Evolutionary conservation across 768 basidiomycete genomes (phyloP).

Genomic region (Cyathus striatus): DNA sequence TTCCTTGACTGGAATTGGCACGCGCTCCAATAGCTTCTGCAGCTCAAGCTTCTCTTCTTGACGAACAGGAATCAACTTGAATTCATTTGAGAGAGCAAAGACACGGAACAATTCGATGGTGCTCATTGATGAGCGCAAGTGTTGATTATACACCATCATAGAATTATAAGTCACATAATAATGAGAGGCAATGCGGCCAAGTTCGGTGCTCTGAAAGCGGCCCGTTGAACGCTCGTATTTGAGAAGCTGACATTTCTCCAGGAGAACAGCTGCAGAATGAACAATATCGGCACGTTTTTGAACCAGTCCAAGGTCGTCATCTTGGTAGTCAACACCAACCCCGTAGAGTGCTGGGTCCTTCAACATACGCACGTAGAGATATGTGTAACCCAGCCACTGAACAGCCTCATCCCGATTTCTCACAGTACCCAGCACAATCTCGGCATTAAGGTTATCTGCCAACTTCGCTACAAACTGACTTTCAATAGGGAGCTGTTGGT

Average conservation of each 20-base stretch:
- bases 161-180: constrained; percentile 94
- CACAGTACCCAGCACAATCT: constrained; percentile 92
- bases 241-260: constrained; percentile 92
- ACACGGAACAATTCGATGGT: constrained; percentile 90
- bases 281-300: constrained; percentile 94
- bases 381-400: constrained; percentile 95
- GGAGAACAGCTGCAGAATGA: constrained; percentile 87
- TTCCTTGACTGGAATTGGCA: constrained; percentile 97
- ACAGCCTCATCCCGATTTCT: constrained; percentile 96
- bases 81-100: constrained; percentile 93
- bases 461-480: constrained; percentile 89
- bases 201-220: constrained; percentile 87
- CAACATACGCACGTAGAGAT: constrained; percentile 91
- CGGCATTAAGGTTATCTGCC: constrained; percentile 95
- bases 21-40: constrained; percentile 84
- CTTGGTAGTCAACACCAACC: constrained; percentile 85
- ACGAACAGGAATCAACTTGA: constrained; percentile 84
- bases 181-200: constrained; percentile 91
- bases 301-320: constrained; percentile 74
- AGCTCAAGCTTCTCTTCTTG: constrained; percentile 91
- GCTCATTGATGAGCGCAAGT: constrained; percentile 82
- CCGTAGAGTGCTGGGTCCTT: constrained; percentile 83
- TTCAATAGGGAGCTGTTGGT: constrained; percentile 97
- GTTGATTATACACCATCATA: constrained; percentile 96
- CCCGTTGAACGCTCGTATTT: constrained; percentile 91